phyloP scores from a whole-genome alignment of 208 protist species.

The Acanthamoeba sp. region DNA sequence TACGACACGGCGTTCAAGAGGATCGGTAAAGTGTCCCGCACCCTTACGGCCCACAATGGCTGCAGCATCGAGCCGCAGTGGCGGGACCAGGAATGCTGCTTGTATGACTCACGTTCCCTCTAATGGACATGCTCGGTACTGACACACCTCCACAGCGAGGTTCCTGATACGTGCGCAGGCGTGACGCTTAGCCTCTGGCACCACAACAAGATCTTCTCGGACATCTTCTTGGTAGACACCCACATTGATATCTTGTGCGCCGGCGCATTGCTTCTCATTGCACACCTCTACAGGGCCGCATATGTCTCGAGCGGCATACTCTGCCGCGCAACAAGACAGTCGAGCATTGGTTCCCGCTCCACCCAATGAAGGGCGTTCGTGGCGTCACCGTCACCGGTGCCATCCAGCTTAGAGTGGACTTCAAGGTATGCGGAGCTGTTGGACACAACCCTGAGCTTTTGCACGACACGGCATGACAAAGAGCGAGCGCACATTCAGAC shows the following conservation, averaged over 20 bases:
- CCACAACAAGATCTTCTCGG: neutral
- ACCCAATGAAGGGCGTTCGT: neutral
- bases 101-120: no score
- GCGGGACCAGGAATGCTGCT: constrained; percentile 6
- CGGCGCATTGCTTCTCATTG: neutral
- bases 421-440: neutral
- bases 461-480: neutral
- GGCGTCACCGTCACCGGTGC: neutral
- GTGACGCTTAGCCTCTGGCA: constrained; percentile 44
- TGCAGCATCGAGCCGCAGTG: constrained; percentile 24
- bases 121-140: no score
- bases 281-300: neutral
- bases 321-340: constrained; percentile 3
- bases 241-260: neutral
- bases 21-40: neutral
- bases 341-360: constrained; percentile 19
- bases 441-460: neutral
- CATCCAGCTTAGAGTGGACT: neutral
- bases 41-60: neutral
- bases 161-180: neutral
- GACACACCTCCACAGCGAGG: neutral
- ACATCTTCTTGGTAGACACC: neutral
- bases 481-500: no score
- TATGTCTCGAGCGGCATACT: constrained; percentile 14
- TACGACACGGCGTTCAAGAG: constrained; percentile 20